Evolutionary conservation across 805 yeast genomes (phyloP), one percentile per base, ranked within the genome.

Genomic region (Metschnikowia gruessii): DNA sequence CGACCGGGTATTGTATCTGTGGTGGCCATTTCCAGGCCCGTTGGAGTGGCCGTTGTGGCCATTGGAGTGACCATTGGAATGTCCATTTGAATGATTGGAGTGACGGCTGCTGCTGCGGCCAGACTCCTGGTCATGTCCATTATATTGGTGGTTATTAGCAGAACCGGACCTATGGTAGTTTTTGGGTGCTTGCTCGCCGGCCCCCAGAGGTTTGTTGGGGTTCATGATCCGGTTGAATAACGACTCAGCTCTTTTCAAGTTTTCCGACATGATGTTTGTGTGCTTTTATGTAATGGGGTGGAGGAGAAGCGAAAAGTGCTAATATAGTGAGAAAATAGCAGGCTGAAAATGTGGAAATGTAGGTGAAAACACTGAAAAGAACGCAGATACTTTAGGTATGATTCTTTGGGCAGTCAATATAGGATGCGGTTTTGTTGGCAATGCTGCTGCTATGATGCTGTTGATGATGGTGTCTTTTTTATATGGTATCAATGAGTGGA

Each of bases 141-240:
- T 40, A 16, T 31, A 33, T 16, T 42, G 33, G 30, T 43, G 41
- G 32, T 40, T 31, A 40, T 34, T 31, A 30, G 35, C 22, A 24
- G 36, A 18, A 8, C 43, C 31, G 29, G 45, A 28, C 29, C 46
- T 47, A 28, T 42, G 51, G 31, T 47, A 41, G n/a, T 34, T 11
- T 15, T 43, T 44, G 4, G 37, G n/a, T n/a, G 28, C 33, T 13
- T 32, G 6, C 10, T 30, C 46, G 22, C 40, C 45, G 1, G 48
- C 15, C 13, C 39, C 33, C 37, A 19, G 51, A 22, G 52, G 50
- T 13, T 54, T 48, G 49, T 61, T 66, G 42, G 63, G 75, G 57
- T 71, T 72, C 74, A 72, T 71, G 53, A 72, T 72, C 52, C 77
- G 57, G 56, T 72, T 72, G 62, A 72, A 72, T 45, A 72, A 62